Percentiles rank a stretch among this genome's conserved stretches.
These are phyloP conservation scores for Epichloe uncinata DNA, from an alignment of 2,329 filamentous ascomycete genomes.

Conservation along the genomic window DNA sequence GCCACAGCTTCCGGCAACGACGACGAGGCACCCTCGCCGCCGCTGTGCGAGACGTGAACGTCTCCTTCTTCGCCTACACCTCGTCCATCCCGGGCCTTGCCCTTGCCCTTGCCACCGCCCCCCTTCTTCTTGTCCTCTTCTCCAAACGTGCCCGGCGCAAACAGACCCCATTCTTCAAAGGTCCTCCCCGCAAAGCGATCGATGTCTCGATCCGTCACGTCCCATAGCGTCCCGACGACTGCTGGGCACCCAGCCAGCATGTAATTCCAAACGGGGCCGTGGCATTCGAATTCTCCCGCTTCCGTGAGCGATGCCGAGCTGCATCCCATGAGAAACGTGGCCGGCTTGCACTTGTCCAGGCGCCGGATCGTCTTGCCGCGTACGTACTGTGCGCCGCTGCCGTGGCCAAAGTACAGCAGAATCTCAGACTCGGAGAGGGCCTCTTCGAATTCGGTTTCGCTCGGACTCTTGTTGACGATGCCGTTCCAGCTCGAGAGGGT, in stretches of 20 bases:
- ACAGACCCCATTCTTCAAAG: slow-evolving; percentile 78
- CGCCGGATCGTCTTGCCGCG: slow-evolving; percentile 69
- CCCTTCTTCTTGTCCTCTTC: slow-evolving; percentile 17
- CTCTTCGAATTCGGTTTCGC: slow-evolving; percentile 62
- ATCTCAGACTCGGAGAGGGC: slow-evolving; percentile 55
- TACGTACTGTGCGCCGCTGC: slow-evolving; percentile 89
- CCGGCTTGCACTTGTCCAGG: slow-evolving; percentile 60
- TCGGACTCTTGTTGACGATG: slow-evolving; percentile 55
- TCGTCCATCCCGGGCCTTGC: neutral
- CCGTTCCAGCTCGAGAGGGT: slow-evolving; percentile 58
- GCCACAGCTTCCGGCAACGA: slow-evolving; percentile 73
- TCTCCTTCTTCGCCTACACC: slow-evolving; percentile 1
- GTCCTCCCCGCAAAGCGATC: slow-evolving; percentile 73
- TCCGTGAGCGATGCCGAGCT: slow-evolving; percentile 68
- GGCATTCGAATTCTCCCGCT: slow-evolving; percentile 79
- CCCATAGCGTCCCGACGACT: slow-evolving; percentile 88
- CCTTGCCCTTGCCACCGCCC: slow-evolving; percentile 1
- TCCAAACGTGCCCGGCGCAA: slow-evolving; percentile 33
- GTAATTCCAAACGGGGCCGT: slow-evolving; percentile 83
- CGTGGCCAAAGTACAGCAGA: slow-evolving; percentile 91
- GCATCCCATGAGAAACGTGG: slow-evolving; percentile 87
- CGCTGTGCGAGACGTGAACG: neutral
- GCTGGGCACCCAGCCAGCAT: slow-evolving; percentile 78
- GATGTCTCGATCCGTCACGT: slow-evolving; percentile 95
- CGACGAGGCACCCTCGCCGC: slow-evolving; percentile 6